phyloP scores from a whole-genome alignment of 306 rosid species.

The Aeschynomene evenia region DNA sequence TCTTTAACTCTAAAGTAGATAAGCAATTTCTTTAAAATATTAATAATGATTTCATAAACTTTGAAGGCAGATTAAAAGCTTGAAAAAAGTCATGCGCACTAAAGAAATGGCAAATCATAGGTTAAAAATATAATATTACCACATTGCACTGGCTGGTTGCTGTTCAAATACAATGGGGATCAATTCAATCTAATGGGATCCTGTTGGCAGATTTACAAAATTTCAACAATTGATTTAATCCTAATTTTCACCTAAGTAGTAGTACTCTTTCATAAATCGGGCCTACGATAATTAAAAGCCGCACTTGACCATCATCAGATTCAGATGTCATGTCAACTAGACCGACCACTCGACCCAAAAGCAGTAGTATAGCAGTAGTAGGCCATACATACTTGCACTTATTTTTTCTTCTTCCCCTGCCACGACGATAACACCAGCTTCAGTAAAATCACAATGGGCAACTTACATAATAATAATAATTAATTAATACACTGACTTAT shows the following conservation, averaged over 20 bases:
- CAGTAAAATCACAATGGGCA: constrained; percentile 3
- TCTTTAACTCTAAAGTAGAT: too few relatives aligned
- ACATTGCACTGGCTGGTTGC: not conserved
- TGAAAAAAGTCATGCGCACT: not conserved
- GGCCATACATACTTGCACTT: constrained; percentile 6
- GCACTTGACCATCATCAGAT: not conserved
- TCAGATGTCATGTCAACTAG: not conserved
- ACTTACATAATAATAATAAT: not conserved
- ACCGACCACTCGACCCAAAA: not conserved
- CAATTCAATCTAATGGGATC: constrained; percentile 15
- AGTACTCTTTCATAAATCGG: not conserved
- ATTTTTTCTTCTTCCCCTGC: constrained; percentile 91
- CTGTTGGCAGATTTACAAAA: constrained; percentile 25
- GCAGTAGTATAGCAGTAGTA: too few relatives aligned
- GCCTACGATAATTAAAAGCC: not conserved
- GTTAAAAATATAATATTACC: not conserved
- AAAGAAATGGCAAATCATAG: not conserved
- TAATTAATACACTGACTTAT: not conserved
- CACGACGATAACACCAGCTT: constrained; percentile 15
- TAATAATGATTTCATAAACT: too few relatives aligned
- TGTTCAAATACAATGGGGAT: not conserved
- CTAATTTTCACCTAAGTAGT: not conserved
- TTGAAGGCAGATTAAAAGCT: too few relatives aligned
- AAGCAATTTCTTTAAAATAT: too few relatives aligned
- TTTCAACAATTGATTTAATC: not conserved